Base-by-base conservation (phyloP, 345 rosid genomes). In the Populus tremula region DNA sequence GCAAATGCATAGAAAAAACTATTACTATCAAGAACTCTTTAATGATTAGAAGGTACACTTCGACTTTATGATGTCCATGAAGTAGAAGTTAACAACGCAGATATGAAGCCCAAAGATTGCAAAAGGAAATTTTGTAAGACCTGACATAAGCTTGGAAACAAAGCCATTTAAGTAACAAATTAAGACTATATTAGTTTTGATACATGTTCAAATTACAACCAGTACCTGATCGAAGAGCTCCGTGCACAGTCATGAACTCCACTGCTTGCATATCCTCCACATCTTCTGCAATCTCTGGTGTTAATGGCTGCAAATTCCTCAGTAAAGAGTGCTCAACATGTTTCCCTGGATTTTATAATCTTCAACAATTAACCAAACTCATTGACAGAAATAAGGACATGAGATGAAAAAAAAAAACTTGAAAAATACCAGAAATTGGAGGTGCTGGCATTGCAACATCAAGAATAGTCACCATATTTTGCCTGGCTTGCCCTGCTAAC, bases 381-480 rank as follows among this genome's bases (percentile, higher is more conserved):
- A 2, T 38, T 47, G 68, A 36, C 18, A 33, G 59, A 23, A 59
- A 9, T 8, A 71, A 21, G 45, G 29, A 66, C 25, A 14, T 67
- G 70, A 67, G 41, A 50, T 41, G 33, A 25, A 54, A 13, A 13
- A 47, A 12, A 33, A 54, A 61, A 45, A 31, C 62, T 49, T 75
- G 45, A 63, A 27, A 75, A 14, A 45, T 88, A 90, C 94, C 91
- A 5, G 79, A 77, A 76, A 86, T 62, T 35, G 90, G 67, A 76
- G 96, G 92, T 71, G 89, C 88, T 20, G 99, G 98, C 92, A 96
- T 90, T 76, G 95, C 91, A 61, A 81, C 77, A 74, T 93, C 98
- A 73, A 96, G 70, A 84, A 87, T 91, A 70, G 90, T 63, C 49
- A 90, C 93, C 70, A 35, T 87, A 76, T 90, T 96, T 77, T 87